Base-by-base conservation (phyloP, 1,284 basidiomycete genomes). In the Bjerkandera adusta region DNA sequence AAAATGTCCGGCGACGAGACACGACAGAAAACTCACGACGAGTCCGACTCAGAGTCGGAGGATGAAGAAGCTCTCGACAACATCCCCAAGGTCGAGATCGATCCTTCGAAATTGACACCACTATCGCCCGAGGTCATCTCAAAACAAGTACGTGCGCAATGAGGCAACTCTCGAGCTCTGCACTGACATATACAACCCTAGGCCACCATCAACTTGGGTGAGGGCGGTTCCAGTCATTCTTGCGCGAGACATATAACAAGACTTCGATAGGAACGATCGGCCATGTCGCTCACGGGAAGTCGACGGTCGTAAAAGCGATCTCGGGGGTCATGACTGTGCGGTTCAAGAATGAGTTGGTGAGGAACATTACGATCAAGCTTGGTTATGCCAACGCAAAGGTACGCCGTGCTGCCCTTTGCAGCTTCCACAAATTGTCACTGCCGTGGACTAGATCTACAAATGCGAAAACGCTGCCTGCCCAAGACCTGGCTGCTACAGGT, bases 351-450 rank as follows among this genome's bases (percentile, higher is more conserved):
- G 97, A 99, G 70, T 81, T 97, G 46, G 93, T 97, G 52, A 77
- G 96, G 57, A 99, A 99, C 72, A 99, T 99, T 62, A 99, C 97
- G 36, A 99, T 99, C 75, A 99, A 99, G 75, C 81, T 99, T 38
- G 97, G 89, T 39, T 99, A 99, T 68, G 96, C 96, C 42, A 99
- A 98, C 59, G 97, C 97, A 44, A 98, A 98, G 73, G 92, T 94
- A 56, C 53, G 79, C 69, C n/a, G 20, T 22, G 36, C 26, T n/a
- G 25, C 34, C 27, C 39, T 25, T 24, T 15, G 33, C 15, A 52
- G 33, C 35, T 26, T 46, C 21, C 18, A 40, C 16, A 54, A 22
- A 37, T 25, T 33, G 35, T 42, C 32, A 39, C n/a, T n/a, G 7
- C 39, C 43, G 35, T 40, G 13, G n/a, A 10, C 36, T 56, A 96